Conservation (phyloP, 2,329 filamentous ascomycete species). For the Sarocladiaceae sp. region DNA sequence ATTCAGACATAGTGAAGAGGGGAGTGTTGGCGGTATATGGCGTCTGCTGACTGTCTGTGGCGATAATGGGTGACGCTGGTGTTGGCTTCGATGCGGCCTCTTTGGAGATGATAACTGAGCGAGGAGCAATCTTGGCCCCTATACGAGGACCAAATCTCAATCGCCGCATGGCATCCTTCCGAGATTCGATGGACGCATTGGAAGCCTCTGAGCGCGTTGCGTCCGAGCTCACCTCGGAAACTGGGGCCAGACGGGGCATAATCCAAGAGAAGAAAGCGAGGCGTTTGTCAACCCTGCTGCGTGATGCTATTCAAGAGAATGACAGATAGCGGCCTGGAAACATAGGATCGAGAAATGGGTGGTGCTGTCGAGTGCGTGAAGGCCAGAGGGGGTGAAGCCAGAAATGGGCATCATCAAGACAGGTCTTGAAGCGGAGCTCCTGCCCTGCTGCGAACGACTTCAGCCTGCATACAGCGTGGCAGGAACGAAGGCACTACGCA, state of each 20-base stretch:
- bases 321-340: neutral
- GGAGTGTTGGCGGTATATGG: neutral
- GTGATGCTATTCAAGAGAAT: constrained; percentile 9
- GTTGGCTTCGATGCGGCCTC: neutral
- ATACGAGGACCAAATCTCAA: neutral
- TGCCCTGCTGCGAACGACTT: too few relatives aligned
- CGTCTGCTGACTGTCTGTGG: neutral
- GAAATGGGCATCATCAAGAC: too few relatives aligned
- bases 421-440: too few relatives aligned
- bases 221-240: constrained; percentile 6
- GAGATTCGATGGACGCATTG: neutral
- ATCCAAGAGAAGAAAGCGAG: neutral
- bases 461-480: too few relatives aligned
- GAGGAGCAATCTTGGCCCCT: neutral
- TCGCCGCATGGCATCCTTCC: neutral
- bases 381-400: too few relatives aligned
- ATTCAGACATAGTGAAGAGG: neutral
- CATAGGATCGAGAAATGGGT: neutral
- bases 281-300: neutral
- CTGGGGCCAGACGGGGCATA: neutral
- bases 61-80: too few relatives aligned
- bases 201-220: neutral
- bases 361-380: too few relatives aligned
- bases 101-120: too few relatives aligned
- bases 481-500: too few relatives aligned